Evolutionary conservation across 257 asterid genomes (phyloP).

Genomic region (Rubia yunnanensis): DNA sequence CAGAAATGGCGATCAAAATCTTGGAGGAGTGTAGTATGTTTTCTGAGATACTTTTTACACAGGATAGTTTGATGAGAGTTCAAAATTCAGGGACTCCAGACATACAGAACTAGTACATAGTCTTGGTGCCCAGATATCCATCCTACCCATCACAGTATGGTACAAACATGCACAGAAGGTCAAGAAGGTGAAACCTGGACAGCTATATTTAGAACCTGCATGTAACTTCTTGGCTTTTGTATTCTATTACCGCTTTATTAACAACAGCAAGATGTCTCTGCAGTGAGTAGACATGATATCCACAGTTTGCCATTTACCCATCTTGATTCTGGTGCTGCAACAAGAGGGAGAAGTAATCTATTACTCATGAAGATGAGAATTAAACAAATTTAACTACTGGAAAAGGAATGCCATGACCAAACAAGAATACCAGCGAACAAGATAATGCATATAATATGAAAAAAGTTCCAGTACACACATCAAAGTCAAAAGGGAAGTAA

Average conservation of each 20-base stretch:
- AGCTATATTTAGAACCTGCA: background rate
- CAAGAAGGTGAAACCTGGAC: background rate
- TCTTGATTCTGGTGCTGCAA: background rate
- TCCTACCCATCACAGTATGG: background rate
- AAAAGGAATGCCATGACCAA: background rate
- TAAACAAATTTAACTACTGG: background rate
- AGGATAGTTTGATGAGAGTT: background rate
- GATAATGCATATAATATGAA: background rate
- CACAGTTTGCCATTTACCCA: background rate
- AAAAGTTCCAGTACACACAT: background rate
- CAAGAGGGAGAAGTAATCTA: background rate
- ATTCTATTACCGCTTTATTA: background rate
- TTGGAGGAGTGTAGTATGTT: background rate
- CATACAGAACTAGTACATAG: background rate
- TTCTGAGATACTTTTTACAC: background rate
- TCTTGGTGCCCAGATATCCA: background rate
- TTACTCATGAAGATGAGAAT: background rate
- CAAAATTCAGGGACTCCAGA: background rate
- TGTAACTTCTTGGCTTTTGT: background rate
- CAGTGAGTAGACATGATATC: background rate
- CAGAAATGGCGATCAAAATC: background rate
- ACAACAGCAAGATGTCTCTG: background rate
- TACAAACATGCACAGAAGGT: constrained; percentile 1
- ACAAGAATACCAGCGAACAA: background rate
- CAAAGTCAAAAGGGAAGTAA: background rate